Evolutionary conservation across 2,329 filamentous ascomycete species (phyloP).

Genomic region (Scytalidium sp.): DNA sequence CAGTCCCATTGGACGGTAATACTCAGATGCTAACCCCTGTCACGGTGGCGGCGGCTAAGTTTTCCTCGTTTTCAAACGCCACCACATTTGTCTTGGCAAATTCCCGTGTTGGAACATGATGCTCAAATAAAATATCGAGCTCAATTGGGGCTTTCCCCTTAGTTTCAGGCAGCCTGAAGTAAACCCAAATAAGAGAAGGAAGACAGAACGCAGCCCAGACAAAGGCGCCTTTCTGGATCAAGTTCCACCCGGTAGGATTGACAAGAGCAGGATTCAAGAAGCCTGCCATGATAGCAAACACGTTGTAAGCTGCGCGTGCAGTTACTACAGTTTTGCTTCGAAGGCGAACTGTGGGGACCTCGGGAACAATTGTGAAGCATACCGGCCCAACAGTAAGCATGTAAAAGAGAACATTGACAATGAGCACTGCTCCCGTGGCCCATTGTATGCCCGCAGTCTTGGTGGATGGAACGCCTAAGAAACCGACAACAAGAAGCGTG

Average conservation of each 20-base stretch:
- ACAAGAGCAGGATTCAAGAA: constrained; percentile 87
- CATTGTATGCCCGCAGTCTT: constrained; percentile 48
- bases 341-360: constrained; percentile 74
- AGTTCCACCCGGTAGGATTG: constrained; percentile 79
- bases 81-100: constrained; percentile 9
- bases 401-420: constrained; percentile 75
- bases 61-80: constrained; percentile 5
- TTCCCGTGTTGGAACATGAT: constrained; percentile 42
- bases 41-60: too few species aligned
- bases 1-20: too few species aligned
- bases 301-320: constrained; percentile 66
- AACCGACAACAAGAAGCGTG: constrained; percentile 76
- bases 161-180: constrained; percentile 75
- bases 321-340: constrained; percentile 88
- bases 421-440: constrained; percentile 59
- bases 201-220: constrained; percentile 68
- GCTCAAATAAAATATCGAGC: constrained; percentile 77
- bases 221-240: constrained; percentile 80
- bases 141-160: constrained; percentile 77
- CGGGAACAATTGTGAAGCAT: constrained; percentile 79
- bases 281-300: constrained; percentile 73
- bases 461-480: constrained; percentile 37
- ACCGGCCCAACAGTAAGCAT: constrained; percentile 83
- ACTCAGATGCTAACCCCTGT: too few species aligned
- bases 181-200: constrained; percentile 59